Conservation (phyloP, 352 stramenopile species). For the Phytophthora syringae region DNA sequence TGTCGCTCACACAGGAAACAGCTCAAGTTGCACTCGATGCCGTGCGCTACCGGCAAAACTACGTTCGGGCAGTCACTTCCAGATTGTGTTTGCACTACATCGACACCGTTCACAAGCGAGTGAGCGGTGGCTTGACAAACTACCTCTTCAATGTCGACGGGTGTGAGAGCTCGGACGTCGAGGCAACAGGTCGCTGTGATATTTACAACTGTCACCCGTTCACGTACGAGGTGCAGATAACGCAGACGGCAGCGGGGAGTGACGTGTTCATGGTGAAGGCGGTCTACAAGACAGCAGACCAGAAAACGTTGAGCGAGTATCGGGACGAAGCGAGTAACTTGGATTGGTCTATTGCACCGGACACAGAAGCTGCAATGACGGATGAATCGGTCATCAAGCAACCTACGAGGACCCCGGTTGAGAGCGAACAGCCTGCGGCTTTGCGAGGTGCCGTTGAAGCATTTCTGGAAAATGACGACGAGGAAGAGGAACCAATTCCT, state of each 20-base stretch:
- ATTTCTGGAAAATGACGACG: conserved; percentile 2
- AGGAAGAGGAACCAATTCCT: conserved; percentile 23
- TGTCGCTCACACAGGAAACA: conserved; percentile 24
- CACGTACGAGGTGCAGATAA: conserved; percentile 52
- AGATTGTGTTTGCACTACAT: conserved; percentile 52
- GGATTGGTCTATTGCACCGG: conserved; percentile 19
- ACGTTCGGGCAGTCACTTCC: conserved; percentile 37
- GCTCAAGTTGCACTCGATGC: conserved; percentile 42
- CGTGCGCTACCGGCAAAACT: conserved; percentile 51
- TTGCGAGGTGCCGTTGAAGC: conserved; percentile 2
- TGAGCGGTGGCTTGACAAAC: conserved; percentile 24
- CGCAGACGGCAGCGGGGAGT: conserved; percentile 35
- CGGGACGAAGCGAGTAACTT: conserved; percentile 42
- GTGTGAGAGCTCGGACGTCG: conserved; percentile 34
- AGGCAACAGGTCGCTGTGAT: conserved; percentile 44
- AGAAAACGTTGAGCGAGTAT: conserved; percentile 43
- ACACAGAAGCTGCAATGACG: background rate
- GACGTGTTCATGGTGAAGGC: conserved; percentile 47
- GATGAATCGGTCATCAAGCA: conserved; percentile 2
- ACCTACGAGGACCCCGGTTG: background rate
- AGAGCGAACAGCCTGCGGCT: background rate
- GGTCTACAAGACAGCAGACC: conserved; percentile 43
- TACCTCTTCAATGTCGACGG: conserved; percentile 51
- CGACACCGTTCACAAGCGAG: conserved; percentile 35
- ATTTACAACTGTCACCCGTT: conserved; percentile 53